phyloP scores from a whole-genome alignment of 495 filamentous ascomycete species.

The Zalerion maritima region DNA sequence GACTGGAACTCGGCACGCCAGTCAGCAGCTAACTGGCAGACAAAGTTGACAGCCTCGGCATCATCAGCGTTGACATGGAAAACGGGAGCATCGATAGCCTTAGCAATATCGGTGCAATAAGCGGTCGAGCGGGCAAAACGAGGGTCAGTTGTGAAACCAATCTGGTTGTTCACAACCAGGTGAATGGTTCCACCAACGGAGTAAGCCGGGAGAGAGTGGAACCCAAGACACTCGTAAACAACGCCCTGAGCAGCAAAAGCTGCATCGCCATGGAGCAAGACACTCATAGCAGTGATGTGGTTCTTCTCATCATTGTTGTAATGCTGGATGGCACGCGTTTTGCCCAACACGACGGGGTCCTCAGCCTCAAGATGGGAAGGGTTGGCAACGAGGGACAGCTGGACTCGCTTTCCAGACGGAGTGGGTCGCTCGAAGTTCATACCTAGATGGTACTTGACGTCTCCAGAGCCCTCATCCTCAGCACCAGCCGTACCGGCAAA shows the following conservation, averaged over 20 bases:
- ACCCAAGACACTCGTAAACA: constrained; percentile 96
- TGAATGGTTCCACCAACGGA: constrained; percentile 97
- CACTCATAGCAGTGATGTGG: constrained; percentile 82
- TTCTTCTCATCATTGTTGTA: constrained; percentile 92
- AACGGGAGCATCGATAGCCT: constrained; percentile 92
- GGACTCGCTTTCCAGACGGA: constrained; percentile 94
- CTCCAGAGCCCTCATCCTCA: constrained; percentile 89
- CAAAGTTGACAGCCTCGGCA: constrained; percentile 95
- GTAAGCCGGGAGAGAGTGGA: constrained; percentile 87
- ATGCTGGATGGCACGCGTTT: constrained; percentile 95
- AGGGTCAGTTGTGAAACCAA: constrained; percentile 98
- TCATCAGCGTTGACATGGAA: constrained; percentile 99
- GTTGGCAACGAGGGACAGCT: constrained; percentile 95
- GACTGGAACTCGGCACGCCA: constrained; percentile 97
- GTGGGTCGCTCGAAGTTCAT: constrained; percentile 99
- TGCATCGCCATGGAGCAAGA: constrained; percentile 91
- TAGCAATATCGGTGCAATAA: constrained; percentile 98
- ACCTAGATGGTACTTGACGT: constrained; percentile 97
- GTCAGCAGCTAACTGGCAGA: constrained; percentile 90
- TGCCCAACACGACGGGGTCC: constrained; percentile 93
- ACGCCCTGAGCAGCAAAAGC: constrained; percentile 93
- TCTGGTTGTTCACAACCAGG: constrained; percentile 98
- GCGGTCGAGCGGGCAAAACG: constrained; percentile 92
- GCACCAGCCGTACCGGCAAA: constrained; percentile 82
- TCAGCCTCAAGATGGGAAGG: constrained; percentile 97